Percentiles rank a stretch among this genome's conserved stretches.
Conservation (phyloP, 345 rosid species). For the Sisymbrium irio region DNA sequence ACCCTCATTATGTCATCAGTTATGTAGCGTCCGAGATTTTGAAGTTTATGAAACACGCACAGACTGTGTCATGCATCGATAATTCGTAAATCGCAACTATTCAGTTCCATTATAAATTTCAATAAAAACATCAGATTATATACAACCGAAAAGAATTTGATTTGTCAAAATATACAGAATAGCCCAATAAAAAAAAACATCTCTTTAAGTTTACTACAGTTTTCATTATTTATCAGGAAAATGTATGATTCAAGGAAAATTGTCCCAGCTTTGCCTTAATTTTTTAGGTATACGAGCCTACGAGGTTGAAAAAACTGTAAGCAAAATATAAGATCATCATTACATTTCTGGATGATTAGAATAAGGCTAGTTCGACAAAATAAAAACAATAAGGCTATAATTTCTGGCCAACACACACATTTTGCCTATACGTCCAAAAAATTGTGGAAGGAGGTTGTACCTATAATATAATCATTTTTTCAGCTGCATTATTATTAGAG, state of each 20-base stretch:
- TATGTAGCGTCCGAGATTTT: not conserved
- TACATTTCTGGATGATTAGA: not conserved
- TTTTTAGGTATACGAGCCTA: not conserved
- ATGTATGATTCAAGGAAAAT: not conserved
- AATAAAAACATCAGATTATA: not conserved
- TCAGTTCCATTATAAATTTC: not conserved
- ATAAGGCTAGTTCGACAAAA: too few species aligned
- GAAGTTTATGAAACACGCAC: not conserved
- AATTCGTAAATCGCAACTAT: not conserved
- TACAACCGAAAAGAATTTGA: not conserved
- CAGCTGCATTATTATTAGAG: slow-evolving; percentile 11
- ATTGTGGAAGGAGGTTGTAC: slow-evolving; percentile 29
- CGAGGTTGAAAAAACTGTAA: not conserved
- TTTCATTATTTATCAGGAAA: not conserved
- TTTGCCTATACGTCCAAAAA: slow-evolving; percentile 19
- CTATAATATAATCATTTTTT: slow-evolving; percentile 18
- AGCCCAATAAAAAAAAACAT: not conserved
- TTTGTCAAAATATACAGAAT: not conserved
- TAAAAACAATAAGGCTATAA: not conserved
- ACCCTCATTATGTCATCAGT: not conserved
- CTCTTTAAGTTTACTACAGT: not conserved
- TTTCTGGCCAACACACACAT: not conserved
- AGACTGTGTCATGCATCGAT: not conserved
- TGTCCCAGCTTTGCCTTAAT: not conserved
- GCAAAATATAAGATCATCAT: not conserved